These are phyloP conservation scores for Pestalotiopsis sp. DNA, from an alignment of 2,329 filamentous ascomycete species.

Conservation along the genomic window DNA sequence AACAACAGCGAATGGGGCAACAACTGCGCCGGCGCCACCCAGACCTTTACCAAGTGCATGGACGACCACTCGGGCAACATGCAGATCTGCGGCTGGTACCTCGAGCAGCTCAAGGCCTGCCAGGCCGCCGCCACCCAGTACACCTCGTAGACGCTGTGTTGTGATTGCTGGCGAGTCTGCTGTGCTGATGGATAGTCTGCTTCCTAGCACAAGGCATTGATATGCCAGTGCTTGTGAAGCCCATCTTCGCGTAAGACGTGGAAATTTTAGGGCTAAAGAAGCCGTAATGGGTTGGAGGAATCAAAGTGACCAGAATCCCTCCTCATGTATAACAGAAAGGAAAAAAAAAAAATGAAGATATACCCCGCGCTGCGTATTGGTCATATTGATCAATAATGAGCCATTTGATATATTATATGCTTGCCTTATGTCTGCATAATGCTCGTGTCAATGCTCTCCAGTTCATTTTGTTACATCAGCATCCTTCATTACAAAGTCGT, in stretches of 20 bases:
- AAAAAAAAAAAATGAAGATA: conserved; percentile 1
- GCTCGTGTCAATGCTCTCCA: too few species aligned
- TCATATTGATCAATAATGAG: neutral
- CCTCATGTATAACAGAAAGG: neutral
- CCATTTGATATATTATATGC: too few species aligned
- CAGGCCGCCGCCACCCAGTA: conserved; percentile 76
- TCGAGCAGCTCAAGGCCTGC: conserved; percentile 94
- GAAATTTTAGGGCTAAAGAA: conserved; percentile 27
- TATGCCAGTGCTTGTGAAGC: neutral
- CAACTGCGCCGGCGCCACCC: conserved; percentile 79
- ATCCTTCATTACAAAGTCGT: too few species aligned
- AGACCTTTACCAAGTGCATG: conserved; percentile 93
- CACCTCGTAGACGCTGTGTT: conserved; percentile 36
- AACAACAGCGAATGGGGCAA: conserved; percentile 59
- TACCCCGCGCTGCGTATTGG: neutral
- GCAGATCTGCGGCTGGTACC: conserved; percentile 96
- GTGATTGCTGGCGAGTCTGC: neutral
- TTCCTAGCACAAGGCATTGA: neutral
- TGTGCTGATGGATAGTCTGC: neutral
- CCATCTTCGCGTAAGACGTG: neutral
- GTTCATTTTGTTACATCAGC: too few species aligned
- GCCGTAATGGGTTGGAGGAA: neutral
- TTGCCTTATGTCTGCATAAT: too few species aligned
- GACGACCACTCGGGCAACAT: conserved; percentile 93
- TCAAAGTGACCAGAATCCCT: neutral